A percentile compares a stretch with the other conserved stretches of the same genome.
phyloP scores from a whole-genome alignment of 345 rosid genomes.

The Geranium rotundifolium region DNA sequence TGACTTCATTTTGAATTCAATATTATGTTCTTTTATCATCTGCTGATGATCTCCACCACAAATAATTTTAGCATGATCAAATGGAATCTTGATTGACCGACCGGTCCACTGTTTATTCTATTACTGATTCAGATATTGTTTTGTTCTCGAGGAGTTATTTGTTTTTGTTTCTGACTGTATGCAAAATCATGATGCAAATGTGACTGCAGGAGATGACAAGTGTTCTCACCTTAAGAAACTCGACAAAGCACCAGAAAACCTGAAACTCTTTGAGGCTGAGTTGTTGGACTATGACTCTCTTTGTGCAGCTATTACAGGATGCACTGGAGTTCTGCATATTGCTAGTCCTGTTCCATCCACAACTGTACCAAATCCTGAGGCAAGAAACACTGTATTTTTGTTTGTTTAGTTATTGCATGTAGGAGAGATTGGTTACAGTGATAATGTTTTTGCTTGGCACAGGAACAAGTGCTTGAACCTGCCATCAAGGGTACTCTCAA shows the following conservation, averaged over 20 bases:
- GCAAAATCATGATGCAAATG: too few relatives aligned
- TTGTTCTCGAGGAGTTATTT: not conserved
- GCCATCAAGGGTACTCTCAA: conserved; percentile 21
- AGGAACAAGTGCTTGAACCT: conserved; percentile 18
- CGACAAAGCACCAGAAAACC: conserved; percentile 10
- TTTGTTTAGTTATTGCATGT: not conserved
- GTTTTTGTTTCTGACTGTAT: not conserved
- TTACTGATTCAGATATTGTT: not conserved
- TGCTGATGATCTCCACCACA: too few relatives aligned
- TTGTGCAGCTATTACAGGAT: conserved; percentile 11
- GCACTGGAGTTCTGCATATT: conserved; percentile 12
- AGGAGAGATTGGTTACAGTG: not conserved
- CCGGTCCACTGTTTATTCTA: not conserved
- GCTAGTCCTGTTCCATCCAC: conserved; percentile 12
- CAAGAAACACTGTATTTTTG: conserved; percentile 5
- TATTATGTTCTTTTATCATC: too few relatives aligned
- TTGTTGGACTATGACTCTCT: conserved; percentile 15
- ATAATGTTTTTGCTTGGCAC: not conserved
- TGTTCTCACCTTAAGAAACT: conserved; percentile 7
- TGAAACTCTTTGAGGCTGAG: conserved; percentile 17
- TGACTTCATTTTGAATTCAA: not conserved
- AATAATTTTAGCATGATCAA: too few relatives aligned
- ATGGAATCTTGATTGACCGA: too few relatives aligned
- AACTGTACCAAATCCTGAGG: conserved; percentile 10
- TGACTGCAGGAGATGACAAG: conserved; percentile 8